Evolutionary conservation across 2,329 filamentous ascomycete species (phyloP).

Genomic region (Botryotinia calthae): DNA sequence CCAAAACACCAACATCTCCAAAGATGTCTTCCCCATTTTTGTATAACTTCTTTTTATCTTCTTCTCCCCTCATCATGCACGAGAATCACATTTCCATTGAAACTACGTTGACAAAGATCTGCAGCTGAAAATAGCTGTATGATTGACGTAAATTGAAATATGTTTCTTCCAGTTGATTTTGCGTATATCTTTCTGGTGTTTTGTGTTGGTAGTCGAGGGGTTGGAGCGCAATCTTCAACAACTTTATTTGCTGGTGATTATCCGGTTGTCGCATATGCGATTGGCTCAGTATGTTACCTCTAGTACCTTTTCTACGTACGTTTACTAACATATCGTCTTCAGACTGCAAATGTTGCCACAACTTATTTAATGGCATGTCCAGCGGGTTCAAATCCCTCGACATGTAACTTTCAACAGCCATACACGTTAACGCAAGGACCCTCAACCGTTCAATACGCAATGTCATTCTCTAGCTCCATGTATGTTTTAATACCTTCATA

Average conservation of each 20-base stretch:
- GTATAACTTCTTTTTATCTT: slow-evolving; percentile 4
- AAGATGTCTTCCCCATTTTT: neutral
- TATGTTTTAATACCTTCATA: neutral
- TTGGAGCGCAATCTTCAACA: slow-evolving; percentile 10
- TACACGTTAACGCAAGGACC: slow-evolving; percentile 28
- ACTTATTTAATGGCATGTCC: slow-evolving; percentile 28
- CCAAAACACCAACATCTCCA: neutral
- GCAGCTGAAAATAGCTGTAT: neutral
- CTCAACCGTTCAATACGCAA: slow-evolving; percentile 23
- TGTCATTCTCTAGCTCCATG: slow-evolving; percentile 20
- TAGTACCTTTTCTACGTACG: neutral
- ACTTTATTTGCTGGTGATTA: slow-evolving; percentile 21
- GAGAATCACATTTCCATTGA: neutral
- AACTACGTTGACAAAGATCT: neutral
- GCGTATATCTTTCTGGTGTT: neutral
- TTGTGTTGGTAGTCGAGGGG: neutral
- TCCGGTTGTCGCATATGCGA: slow-evolving; percentile 25
- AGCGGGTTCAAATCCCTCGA: slow-evolving; percentile 8
- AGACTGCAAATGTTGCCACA: slow-evolving; percentile 22
- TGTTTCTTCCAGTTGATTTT: neutral
- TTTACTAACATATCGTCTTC: neutral
- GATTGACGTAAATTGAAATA: slow-evolving; percentile 12
- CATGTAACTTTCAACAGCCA: slow-evolving; percentile 27
- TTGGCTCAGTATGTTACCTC: slow-evolving; percentile 22
- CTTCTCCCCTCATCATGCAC: neutral